Base-by-base conservation (phyloP, 176 grass and related monocot genomes). In the Saccharum officinarum region DNA sequence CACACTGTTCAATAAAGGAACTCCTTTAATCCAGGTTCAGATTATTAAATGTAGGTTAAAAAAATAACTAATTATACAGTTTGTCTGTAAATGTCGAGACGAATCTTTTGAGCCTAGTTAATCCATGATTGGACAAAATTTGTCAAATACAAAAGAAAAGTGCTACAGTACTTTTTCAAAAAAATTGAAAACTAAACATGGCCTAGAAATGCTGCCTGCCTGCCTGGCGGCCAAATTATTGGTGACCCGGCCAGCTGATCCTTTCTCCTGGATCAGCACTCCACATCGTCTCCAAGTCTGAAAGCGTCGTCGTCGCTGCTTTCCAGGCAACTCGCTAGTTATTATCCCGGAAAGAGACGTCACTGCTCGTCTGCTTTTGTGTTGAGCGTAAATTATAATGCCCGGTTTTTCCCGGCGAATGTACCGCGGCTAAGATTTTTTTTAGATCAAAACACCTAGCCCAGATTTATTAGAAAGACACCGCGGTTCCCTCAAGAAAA, bases 241-340 rank as follows among this genome's bases (percentile, higher is more conserved):
- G 65, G 0, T 31, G 68, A 59, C 52, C 50, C 25, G 10, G 11
- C 2, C 20, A 11, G 57, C 55, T n/a, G 28, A 12, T 64, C 38
- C 50, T 83, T 42, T 83, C 54, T 0, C 18, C 40, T 41, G 70
- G 82, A 75, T 75, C 59, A 75, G 82, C 57, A 37, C 22, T 84
- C 55, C 59, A 38, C 4, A 25, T 84, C 82, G 37, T 23, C 69
- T 50, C 70, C 28, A 10, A 3, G 55, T n/a, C 13, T 65, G 70
- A 75, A 75, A 16, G 42, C 68, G 68, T 41, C 23, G 50, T 22
- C 47, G 36, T 23, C 54, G 36, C 49, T 68, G 34, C 67, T 41
- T 71, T 70, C 36, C 67, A 41, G 9, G 15, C 50, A 72, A 13
- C 50, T 71, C 23, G 23, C 31, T 44, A 26, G 17, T 46, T 16